Base-by-base conservation (phyloP, 225 moss, liverwort and hornwort species). In the Ulota crispa region DNA sequence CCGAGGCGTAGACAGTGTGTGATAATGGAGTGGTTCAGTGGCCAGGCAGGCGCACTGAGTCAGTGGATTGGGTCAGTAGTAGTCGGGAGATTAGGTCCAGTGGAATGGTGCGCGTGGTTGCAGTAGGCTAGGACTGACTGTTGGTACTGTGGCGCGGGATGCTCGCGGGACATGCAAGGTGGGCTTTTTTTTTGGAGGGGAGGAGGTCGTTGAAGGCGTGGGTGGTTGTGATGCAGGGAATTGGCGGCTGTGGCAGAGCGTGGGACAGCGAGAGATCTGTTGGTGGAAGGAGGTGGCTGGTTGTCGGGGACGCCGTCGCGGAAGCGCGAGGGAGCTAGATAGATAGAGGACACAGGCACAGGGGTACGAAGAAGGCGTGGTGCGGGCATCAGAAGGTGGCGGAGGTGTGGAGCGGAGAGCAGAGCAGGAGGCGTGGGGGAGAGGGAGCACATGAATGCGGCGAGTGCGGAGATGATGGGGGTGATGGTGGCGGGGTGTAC, bases 401-500 rank as follows among this genome's bases (percentile, higher is more conserved):
- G 3, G 9, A 43, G 76, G 28, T 50, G 16, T 4, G 14, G 45
- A 74, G 81, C 45, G 3, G 24, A 15, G 56, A 65, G 47, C 61
- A 30, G 12, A 26, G 57, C 42, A 56, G 85, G 74, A 64, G 52
- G 63, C 11, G 43, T 28, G 26, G 21, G 71, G 55, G 59, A 50
- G 14, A 75, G 57, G 71, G 76, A 6, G 87, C 86, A 43, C 73
- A 87, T 89, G 91, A 89, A 79, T 87, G 91, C 88, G 56, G 83
- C 64, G 28, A 83, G 83, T 54, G 70, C 73, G 76, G 91, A 89
- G 85, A 91, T 91, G 91, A 79, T 91, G 75, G 91, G 91, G 78
- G 88, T 88, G 81, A 83, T 89, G 91, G 85, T 87, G 14, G 76
- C 86, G 76, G 88, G 85, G 26, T 64, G 88, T 11, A 76, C 88